A percentile compares a stretch with the other conserved stretches of the same genome.
Conservation (phyloP, 2,329 filamentous ascomycete genomes). For the Esteya vermicola region DNA sequence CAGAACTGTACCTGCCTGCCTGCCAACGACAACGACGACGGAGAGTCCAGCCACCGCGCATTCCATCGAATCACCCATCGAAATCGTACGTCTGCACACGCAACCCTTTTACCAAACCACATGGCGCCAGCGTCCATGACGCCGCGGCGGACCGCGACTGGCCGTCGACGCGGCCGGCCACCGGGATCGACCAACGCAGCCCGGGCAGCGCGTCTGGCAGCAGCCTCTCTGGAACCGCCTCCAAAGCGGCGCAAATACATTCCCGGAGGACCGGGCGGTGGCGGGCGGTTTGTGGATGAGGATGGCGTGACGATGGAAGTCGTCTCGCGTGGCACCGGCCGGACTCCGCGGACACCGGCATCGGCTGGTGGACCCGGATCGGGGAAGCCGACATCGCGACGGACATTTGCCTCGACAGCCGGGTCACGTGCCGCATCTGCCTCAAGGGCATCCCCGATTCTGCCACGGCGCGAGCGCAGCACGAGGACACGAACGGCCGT, state of each 20-base stretch:
- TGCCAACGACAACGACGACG: too few relatives aligned
- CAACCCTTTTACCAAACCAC: too few relatives aligned
- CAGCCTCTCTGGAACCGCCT: conserved; percentile 41
- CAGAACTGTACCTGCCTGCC: too few relatives aligned
- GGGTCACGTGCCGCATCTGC: conserved; percentile 22
- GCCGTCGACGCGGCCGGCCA: conserved; percentile 32
- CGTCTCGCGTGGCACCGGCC: conserved; percentile 4
- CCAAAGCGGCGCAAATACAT: conserved; percentile 65
- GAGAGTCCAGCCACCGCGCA: too few relatives aligned
- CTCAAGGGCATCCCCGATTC: conserved; percentile 28
- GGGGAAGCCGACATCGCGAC: conserved; percentile 19
- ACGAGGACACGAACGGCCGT: conserved; percentile 41
- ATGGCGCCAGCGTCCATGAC: conserved; percentile 22
- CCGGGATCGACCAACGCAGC: conserved; percentile 16
- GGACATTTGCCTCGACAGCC: conserved; percentile 19
- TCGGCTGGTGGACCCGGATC: conserved; percentile 17
- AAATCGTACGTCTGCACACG: too few relatives aligned
- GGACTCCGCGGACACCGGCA: background rate
- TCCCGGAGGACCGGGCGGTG: conserved; percentile 74
- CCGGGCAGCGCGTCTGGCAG: conserved; percentile 21
- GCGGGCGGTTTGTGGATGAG: conserved; percentile 68
- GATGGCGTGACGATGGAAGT: conserved; percentile 31
- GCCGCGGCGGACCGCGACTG: conserved; percentile 26
- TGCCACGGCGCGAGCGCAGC: conserved; percentile 42
- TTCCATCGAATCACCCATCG: conserved; percentile 4